Evolutionary conservation across 2,329 filamentous ascomycete species (phyloP).

Genomic region (Pseudogymnoascus sp.): DNA sequence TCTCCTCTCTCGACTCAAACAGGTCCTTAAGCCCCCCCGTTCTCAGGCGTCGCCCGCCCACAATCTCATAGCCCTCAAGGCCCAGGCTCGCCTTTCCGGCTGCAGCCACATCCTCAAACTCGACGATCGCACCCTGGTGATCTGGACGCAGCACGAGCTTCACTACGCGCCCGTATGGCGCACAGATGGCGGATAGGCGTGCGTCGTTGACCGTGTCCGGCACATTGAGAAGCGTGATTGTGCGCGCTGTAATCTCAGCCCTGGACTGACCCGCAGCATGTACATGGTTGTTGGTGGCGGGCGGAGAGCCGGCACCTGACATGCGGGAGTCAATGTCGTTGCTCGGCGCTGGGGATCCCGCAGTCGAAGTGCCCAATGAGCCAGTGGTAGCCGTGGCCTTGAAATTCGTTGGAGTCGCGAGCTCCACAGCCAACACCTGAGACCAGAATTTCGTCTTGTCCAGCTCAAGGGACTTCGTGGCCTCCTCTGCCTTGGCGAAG

Average conservation of each 20-base stretch:
- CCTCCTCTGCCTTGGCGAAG: constrained; percentile 63
- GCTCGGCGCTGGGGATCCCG: constrained; percentile 26
- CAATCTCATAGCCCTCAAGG: constrained; percentile 48
- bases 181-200: constrained; percentile 65
- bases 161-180: constrained; percentile 60
- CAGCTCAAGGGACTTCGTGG: constrained; percentile 55
- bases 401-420: constrained; percentile 48
- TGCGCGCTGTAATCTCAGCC: constrained; percentile 53
- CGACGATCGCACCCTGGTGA: constrained; percentile 77
- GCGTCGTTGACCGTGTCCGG: constrained; percentile 90
- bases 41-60: constrained; percentile 41
- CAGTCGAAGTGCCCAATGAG: constrained; percentile 26
- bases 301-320: constrained; percentile 26
- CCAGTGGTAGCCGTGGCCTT: constrained; percentile 46
- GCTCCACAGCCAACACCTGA: constrained; percentile 58
- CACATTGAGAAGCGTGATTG: constrained; percentile 73
- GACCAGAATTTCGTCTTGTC: constrained; percentile 63
- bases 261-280: constrained; percentile 33
- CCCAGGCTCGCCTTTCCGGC: constrained; percentile 64
- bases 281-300: constrained; percentile 19
- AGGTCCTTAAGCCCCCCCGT: constrained; percentile 49
- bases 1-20: constrained; percentile 41
- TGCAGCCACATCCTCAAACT: constrained; percentile 58
- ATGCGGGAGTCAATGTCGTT: constrained; percentile 27
- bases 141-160: constrained; percentile 74